Evolutionary conservation across 2,329 filamentous ascomycete genomes (phyloP), one percentile per base, ranked within the genome.

Genomic region (Fusarium concolor): DNA sequence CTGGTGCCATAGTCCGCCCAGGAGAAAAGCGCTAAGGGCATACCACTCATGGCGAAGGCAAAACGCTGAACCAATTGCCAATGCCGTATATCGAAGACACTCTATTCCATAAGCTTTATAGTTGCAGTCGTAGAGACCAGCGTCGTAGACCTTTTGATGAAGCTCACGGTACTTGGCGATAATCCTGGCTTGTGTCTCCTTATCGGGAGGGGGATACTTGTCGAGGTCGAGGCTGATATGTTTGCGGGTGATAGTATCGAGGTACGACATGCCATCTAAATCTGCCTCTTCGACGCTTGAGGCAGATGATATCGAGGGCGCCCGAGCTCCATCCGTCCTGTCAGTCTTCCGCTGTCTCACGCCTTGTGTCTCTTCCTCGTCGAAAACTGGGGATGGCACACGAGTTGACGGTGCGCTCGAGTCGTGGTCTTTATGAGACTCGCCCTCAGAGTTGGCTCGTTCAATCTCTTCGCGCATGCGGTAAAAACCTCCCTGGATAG

Each of bases 1-100:
- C 77, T 98, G 96, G 76, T 98, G 96, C 95, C 96, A 98, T 75
- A 97, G 86, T 65, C 87, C 84, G 20, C 95, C 96, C 4, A 98
- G 84, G 71, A 90, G 93, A 47, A 92, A 77, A 2, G 88, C 94
- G 57, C 92, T 92, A 4, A 86, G 81, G 46, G 81, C 83, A 74
- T 92, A 95, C 87, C 90, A 93, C 35, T 85, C 85, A 74, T 81
- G 82, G 17, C 79, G 84, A 20, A 96, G 80, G 72, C 87, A 89
- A 6, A 94, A 79, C 65, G 89, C 89, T 49, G 62, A 70, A 6
- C 89, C 78, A 15, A 79, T 75, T 52, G 92, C 89, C 28, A 97
- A 86, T 12, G 69, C 55, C 2, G 84, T 80, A 76, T 97, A 98
- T 26, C 95, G 90, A 59, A 83, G 80, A 56, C 84, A 81, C 78